These are phyloP conservation scores for Fusarium compactum DNA, from an alignment of 2,329 filamentous ascomycete genomes.

Conservation along the genomic window DNA sequence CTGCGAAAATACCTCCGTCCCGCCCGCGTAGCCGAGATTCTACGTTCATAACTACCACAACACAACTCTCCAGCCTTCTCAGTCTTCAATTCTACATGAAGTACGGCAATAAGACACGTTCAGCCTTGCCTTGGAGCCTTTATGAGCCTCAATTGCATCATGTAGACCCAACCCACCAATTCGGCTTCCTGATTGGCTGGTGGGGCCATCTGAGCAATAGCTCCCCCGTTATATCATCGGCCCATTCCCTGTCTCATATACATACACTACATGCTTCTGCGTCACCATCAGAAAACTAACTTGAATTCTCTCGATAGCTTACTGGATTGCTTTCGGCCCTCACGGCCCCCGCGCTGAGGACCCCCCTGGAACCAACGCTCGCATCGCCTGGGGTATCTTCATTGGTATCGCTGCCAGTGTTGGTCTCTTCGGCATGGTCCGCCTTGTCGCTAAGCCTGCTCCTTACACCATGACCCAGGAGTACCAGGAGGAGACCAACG, in stretches of 20 bases:
- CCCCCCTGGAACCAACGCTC: constrained; percentile 87
- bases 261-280: constrained; percentile 15
- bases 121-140: constrained; percentile 39
- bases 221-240: constrained; percentile 26
- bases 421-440: constrained; percentile 78
- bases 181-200: constrained; percentile 41
- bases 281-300: constrained; percentile 51
- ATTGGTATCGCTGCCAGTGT: constrained; percentile 75
- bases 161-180: constrained; percentile 40
- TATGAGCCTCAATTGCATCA: constrained; percentile 46
- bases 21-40: constrained; percentile 43
- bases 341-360: constrained; percentile 89
- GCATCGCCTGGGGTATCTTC: constrained; percentile 79
- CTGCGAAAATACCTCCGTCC: constrained; percentile 53
- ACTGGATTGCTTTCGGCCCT: constrained; percentile 98
- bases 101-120: constrained; percentile 21
- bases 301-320: constrained; percentile 73
- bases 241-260: constrained; percentile 29
- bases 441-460: constrained; percentile 76
- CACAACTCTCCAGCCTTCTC: constrained; percentile 14
- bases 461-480: constrained; percentile 96
- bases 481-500: constrained; percentile 95
- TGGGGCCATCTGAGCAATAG: constrained; percentile 25
- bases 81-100: constrained; percentile 32
- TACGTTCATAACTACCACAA: constrained; percentile 28